Base-by-base conservation (phyloP, 2,329 filamentous ascomycete genomes). In the Neofusicoccum umdonicola region DNA sequence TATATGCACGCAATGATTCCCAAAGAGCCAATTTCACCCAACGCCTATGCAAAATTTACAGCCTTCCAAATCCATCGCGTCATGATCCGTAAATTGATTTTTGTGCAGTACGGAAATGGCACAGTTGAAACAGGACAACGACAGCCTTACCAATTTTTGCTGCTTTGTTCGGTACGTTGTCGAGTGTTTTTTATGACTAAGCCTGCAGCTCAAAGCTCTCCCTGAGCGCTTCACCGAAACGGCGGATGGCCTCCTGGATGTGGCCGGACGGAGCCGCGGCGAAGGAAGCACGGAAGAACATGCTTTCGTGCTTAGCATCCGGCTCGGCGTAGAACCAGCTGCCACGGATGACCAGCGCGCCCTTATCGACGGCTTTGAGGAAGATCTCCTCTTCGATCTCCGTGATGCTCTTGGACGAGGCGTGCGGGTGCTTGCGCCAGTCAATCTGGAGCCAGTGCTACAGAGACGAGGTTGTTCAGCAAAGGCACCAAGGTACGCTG, bases 201-300 rank as follows among this genome's bases (percentile, higher is more conserved):
- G 57, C 22, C 62, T 64, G 77, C 66, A 87, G 66, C 60, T 78
- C 79, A 75, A 90, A 90, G 66, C 83, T 81, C 66, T 81, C 84
- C 68, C 86, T 84, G 45, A 98, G 81, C 7, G 92, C 91, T 64
- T 85, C 83, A 0, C 92, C 92, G 69, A 99, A 89, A 66, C 94
- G 70, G 68, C 77, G 71, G 65, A 84, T 81, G 12, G 77, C 82
- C 73, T 83, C 81, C 15, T 81, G 74, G 67, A 84, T 83, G 77
- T 81, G 77, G 58, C 81, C 79, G 41, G 73, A 74, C 19, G 77
- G 88, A 2, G 93, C 93, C 42, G 93, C 89, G 0, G 94, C 93
- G 80, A 90, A 99, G 0, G 94, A 99, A 3, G 91, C 88, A 61
- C 95, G 86, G 83, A 98, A 96, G 80, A 92, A 97, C 77, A 97